Evolutionary conservation across 371 early-diverging fungal species (phyloP).

Genomic region (Mucor circinelloides): DNA sequence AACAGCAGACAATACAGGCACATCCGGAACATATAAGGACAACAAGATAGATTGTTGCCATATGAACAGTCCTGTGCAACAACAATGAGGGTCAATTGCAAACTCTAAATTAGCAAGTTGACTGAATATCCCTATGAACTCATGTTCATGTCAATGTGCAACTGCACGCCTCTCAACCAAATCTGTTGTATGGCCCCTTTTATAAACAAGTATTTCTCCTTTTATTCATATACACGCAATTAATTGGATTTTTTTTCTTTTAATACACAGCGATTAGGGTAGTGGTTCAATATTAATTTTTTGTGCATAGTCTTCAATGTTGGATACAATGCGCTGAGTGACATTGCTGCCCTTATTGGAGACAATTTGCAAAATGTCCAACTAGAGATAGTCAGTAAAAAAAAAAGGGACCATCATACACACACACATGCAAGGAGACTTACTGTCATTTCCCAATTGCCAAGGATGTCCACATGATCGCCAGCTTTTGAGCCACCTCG

Average conservation of each 20-base stretch:
- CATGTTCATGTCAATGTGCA: too few species aligned
- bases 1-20: background rate
- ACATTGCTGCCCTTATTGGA: slow-evolving; percentile 42
- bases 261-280: background rate
- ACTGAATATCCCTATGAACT: background rate
- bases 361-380: slow-evolving; percentile 46
- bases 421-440: slow-evolving; percentile 9
- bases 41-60: background rate
- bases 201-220: background rate
- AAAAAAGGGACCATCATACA: background rate
- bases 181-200: background rate
- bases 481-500: slow-evolving; percentile 85
- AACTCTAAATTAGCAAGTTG: background rate
- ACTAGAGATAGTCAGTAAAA: slow-evolving; percentile 12
- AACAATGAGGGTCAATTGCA: background rate
- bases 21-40: background rate
- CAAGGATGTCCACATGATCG: slow-evolving; percentile 90
- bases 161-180: background rate
- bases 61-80: background rate
- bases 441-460: slow-evolving; percentile 54
- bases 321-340: slow-evolving; percentile 39
- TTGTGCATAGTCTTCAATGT: slow-evolving; percentile 43
- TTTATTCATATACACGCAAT: background rate
- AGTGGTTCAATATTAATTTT: slow-evolving; percentile 25
- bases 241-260: background rate